Percentiles rank a stretch among this genome's conserved stretches.
Evolutionary conservation across 345 rosid genomes (phyloP).

Genomic region (Sonneratia alba): DNA sequence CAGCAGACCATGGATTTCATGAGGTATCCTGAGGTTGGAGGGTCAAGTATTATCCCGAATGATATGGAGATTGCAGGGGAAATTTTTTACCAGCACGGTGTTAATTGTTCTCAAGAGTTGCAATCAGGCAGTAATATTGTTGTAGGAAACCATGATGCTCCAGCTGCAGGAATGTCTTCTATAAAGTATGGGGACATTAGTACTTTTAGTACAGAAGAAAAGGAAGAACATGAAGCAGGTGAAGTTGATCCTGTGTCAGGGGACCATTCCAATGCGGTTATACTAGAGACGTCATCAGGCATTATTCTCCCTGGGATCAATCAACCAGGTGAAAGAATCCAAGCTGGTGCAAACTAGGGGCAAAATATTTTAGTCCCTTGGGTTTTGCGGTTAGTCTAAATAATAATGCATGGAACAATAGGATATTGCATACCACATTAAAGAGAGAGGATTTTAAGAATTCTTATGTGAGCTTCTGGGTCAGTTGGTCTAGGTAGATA

Average conservation of each 20-base stretch:
- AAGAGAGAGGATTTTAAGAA: not conserved
- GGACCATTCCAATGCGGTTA: not conserved
- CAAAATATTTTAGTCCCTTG: not conserved
- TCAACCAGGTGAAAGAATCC: slow-evolving; percentile 25
- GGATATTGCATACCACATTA: not conserved
- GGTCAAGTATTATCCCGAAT: not conserved
- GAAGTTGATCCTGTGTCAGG: not conserved
- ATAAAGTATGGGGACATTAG: not conserved
- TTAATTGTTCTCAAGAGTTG: not conserved
- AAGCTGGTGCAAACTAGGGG: slow-evolving; percentile 16
- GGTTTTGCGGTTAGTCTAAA: not conserved
- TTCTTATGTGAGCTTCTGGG: not conserved
- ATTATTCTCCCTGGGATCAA: slow-evolving; percentile 17
- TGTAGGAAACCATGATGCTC: not conserved
- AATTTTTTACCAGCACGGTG: not conserved
- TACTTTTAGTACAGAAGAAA: not conserved
- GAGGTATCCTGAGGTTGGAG: slow-evolving; percentile 9
- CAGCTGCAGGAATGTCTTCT: slow-evolving; percentile 1
- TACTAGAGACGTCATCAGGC: slow-evolving; percentile 17
- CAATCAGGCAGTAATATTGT: not conserved
- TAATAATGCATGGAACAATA: not conserved
- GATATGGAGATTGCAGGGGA: not conserved
- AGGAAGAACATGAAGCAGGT: not conserved
- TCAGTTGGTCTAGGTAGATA: not conserved
- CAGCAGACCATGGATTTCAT: not conserved